phyloP scores from a whole-genome alignment of 1,284 basidiomycete species.

The Spongispora temasekensis region DNA sequence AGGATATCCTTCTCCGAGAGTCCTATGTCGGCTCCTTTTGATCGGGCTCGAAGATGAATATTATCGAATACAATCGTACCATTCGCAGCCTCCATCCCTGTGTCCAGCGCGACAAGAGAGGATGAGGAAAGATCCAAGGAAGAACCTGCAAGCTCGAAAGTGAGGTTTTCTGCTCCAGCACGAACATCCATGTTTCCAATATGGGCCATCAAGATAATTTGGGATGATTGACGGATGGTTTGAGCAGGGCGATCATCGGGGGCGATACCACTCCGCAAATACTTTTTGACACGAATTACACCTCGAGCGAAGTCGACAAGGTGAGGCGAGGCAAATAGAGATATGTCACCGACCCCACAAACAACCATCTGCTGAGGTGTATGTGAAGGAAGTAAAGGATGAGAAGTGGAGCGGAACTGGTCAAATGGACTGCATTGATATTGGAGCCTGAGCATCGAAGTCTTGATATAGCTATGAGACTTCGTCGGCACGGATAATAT shows the following conservation, averaged over 20 bases:
- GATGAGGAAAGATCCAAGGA: constrained; percentile 44
- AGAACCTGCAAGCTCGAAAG: constrained; percentile 46
- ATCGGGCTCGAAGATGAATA: constrained; percentile 59
- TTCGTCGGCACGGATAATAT: constrained; percentile 22
- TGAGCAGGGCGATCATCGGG: constrained; percentile 4
- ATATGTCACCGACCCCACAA: constrained; percentile 45
- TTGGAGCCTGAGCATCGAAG: constrained; percentile 30
- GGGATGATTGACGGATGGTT: constrained; percentile 9
- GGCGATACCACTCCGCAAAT: constrained; percentile 9
- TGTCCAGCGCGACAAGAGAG: constrained; percentile 38
- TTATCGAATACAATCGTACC: constrained; percentile 49
- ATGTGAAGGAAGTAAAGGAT: constrained; percentile 19
- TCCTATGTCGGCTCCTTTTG: constrained; percentile 40
- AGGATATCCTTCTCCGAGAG: constrained; percentile 53
- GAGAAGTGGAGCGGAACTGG: constrained; percentile 17
- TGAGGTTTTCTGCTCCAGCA: constrained; percentile 54
- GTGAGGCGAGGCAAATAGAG: constrained; percentile 57
- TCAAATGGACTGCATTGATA: constrained; percentile 19
- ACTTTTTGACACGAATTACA: constrained; percentile 48
- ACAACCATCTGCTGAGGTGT: constrained; percentile 40
- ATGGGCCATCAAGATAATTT: constrained; percentile 35
- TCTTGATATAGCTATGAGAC: constrained; percentile 28
- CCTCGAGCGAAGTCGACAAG: constrained; percentile 64
- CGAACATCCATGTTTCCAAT: constrained; percentile 49
- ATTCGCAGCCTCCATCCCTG: constrained; percentile 45